Evolutionary conservation across 495 filamentous ascomycete genomes (phyloP).

Genomic region (Penicillium lagena): DNA sequence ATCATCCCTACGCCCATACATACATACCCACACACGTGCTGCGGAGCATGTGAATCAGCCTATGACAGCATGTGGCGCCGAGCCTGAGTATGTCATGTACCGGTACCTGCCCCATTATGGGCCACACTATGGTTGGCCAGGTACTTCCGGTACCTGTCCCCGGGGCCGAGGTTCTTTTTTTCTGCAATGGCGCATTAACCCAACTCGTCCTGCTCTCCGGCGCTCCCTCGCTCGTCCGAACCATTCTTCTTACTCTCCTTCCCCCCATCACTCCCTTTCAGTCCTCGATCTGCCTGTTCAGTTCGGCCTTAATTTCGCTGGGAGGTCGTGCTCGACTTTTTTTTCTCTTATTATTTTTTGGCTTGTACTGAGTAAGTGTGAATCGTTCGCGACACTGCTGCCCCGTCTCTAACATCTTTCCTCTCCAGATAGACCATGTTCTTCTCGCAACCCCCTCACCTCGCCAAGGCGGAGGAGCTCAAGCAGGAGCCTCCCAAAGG

Average conservation of each 20-base stretch:
- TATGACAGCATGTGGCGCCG: background rate
- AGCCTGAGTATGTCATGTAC: background rate
- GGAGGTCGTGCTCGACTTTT: background rate
- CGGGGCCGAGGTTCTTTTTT: background rate
- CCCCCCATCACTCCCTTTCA: background rate
- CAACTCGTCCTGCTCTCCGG: conserved; percentile 15
- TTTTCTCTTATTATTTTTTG: background rate
- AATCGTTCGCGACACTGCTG: background rate
- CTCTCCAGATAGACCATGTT: conserved; percentile 25
- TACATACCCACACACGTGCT: too few species aligned
- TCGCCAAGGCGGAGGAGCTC: conserved; percentile 37
- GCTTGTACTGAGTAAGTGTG: background rate
- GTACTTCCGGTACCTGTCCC: background rate
- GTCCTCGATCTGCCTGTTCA: background rate
- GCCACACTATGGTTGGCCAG: too few species aligned
- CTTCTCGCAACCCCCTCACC: conserved; percentile 33
- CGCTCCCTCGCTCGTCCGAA: conserved; percentile 11
- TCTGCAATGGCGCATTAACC: conserved; percentile 6
- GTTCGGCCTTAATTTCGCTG: background rate
- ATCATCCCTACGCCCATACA: too few species aligned
- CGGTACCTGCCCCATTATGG: too few species aligned
- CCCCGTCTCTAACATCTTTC: conserved; percentile 1
- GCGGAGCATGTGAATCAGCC: background rate
- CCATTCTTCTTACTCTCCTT: background rate
- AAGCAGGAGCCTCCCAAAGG: conserved; percentile 37